Evolutionary conservation across 805 yeast genomes (phyloP).

Genomic region (Sporopachydermia lactativora): DNA sequence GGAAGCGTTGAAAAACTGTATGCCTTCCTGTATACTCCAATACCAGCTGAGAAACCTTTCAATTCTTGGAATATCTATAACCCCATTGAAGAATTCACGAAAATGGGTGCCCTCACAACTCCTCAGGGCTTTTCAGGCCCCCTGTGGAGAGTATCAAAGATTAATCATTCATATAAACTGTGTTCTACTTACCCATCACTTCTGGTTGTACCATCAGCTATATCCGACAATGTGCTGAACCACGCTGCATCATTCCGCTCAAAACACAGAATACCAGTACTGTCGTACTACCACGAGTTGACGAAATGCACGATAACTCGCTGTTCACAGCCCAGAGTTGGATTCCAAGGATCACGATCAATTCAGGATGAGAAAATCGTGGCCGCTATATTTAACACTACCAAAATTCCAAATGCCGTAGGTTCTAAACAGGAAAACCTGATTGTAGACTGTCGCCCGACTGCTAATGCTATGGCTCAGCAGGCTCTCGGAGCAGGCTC

Average conservation of each 20-base stretch:
- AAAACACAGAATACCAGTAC: conserved; percentile 68
- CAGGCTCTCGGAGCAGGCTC: conserved; percentile 98
- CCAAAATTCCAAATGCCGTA: conserved; percentile 19
- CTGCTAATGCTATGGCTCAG: conserved; percentile 92
- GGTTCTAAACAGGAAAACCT: conserved; percentile 37
- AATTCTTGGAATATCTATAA: conserved; percentile 67
- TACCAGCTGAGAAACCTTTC: conserved; percentile 44
- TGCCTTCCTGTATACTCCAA: conserved; percentile 74
- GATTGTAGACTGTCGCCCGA: conserved; percentile 83
- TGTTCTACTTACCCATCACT: conserved; percentile 63
- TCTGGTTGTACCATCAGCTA: conserved; percentile 57
- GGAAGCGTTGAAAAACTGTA: conserved; percentile 44
- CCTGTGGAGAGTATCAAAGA: conserved; percentile 56
- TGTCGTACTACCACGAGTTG: conserved; percentile 58
- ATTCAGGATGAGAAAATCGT: conserved; percentile 83
- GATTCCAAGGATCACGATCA: conserved; percentile 75
- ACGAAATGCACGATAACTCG: conserved; percentile 68
- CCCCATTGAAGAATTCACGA: conserved; percentile 44
- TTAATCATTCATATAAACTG: conserved; percentile 52
- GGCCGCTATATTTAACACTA: conserved; percentile 55
- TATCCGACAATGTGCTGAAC: conserved; percentile 68
- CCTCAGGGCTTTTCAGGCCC: conserved; percentile 11
- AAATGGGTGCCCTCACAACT: conserved; percentile 44
- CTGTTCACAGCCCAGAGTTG: conserved; percentile 88
- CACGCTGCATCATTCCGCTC: conserved; percentile 83